Evolutionary conservation across 305 asterid genomes (phyloP).

Genomic region (Solanum hybrid): DNA sequence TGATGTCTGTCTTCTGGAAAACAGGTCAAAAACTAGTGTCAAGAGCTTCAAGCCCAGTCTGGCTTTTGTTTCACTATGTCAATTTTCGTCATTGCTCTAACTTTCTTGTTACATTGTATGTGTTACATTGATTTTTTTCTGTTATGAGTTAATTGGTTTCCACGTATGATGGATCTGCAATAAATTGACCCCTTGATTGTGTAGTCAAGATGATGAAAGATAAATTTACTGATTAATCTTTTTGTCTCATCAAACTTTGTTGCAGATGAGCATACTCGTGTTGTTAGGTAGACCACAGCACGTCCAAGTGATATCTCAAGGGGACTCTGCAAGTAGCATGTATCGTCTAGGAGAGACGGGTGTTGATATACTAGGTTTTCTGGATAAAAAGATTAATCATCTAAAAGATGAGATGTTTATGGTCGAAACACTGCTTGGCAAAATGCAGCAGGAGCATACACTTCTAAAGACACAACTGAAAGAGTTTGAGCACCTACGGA

Average conservation of each 20-base stretch:
- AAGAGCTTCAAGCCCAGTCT: background rate
- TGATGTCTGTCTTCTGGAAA: background rate
- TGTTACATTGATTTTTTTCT: background rate
- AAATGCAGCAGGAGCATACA: conserved; percentile 55
- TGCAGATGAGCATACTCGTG: conserved; percentile 78
- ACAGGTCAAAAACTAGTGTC: background rate
- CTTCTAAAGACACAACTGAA: conserved; percentile 42
- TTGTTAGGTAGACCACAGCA: conserved; percentile 77
- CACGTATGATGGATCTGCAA: background rate
- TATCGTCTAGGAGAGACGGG: conserved; percentile 26
- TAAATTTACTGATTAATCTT: background rate
- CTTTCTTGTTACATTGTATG: background rate
- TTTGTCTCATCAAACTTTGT: background rate
- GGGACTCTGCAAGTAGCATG: conserved; percentile 24
- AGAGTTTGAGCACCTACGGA: conserved; percentile 53
- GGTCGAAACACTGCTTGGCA: conserved; percentile 55
- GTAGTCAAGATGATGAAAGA: background rate
- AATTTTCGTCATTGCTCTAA: background rate
- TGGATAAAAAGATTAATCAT: conserved; percentile 51
- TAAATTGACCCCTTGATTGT: background rate
- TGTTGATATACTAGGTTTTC: conserved; percentile 26
- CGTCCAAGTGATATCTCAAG: conserved; percentile 59
- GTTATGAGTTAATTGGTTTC: background rate
- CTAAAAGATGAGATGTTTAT: conserved; percentile 79
- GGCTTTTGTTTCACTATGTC: background rate